Percentiles rank a stretch among this genome's conserved stretches.
These are phyloP conservation scores for Auricularia sp. DNA, from an alignment of 768 basidiomycete genomes.

Conservation along the genomic window DNA sequence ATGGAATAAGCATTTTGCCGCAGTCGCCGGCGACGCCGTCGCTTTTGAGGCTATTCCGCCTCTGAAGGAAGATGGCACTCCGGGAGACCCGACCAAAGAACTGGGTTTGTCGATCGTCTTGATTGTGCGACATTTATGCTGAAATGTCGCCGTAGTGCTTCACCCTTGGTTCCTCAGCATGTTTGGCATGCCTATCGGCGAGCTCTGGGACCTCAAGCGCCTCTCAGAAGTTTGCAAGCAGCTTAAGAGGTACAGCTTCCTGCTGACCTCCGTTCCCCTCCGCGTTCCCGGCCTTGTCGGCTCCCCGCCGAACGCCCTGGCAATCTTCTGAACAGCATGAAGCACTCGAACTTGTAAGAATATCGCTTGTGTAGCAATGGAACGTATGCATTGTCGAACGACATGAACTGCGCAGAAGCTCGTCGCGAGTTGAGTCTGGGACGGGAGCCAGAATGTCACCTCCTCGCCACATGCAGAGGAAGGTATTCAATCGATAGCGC, in stretches of 20 bases:
- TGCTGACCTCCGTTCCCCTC: conserved; percentile 16
- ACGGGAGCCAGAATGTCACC: too few species aligned
- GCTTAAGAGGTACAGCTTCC: conserved; percentile 57
- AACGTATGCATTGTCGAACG: too few species aligned
- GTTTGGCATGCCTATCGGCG: conserved; percentile 70
- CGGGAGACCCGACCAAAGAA: conserved; percentile 3
- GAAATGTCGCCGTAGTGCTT: conserved; percentile 1
- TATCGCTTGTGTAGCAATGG: too few species aligned
- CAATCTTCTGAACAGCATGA: conserved; percentile 2
- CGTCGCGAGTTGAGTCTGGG: too few species aligned
- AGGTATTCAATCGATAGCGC: too few species aligned
- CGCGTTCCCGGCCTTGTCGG: not conserved
- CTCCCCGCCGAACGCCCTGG: not conserved
- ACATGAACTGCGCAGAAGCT: too few species aligned
- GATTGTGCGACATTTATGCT: too few species aligned
- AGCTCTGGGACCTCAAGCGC: conserved; percentile 63
- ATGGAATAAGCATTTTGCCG: conserved; percentile 69
- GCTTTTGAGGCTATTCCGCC: conserved; percentile 41
- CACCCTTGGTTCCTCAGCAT: conserved; percentile 27
- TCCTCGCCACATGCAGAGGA: too few species aligned
- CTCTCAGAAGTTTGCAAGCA: conserved; percentile 47
- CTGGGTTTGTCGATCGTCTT: conserved; percentile 9
- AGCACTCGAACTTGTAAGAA: not conserved
- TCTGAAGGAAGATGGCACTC: not conserved
- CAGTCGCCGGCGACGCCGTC: conserved; percentile 59